A percentile compares a stretch with the other conserved stretches of the same genome.
These are phyloP conservation scores for Kokia cookei DNA, from an alignment of 441 rosid species.

Conservation along the genomic window DNA sequence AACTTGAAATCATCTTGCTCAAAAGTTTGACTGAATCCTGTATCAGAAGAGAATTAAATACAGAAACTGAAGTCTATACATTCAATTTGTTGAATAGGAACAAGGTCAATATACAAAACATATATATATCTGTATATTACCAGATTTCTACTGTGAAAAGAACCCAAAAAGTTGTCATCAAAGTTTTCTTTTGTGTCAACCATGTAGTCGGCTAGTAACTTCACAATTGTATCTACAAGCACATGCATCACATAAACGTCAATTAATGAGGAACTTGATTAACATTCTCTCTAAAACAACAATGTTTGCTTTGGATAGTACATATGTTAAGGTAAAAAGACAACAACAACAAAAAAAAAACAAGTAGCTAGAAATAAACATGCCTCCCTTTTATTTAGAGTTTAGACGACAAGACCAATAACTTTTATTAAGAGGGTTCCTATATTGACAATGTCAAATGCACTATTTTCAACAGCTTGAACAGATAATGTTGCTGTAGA, in stretches of 20 bases:
- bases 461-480: too few species aligned
- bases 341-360: background rate
- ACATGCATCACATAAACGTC: background rate
- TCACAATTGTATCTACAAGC: slow-evolving; percentile 44
- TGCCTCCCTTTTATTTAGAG: background rate
- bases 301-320: background rate
- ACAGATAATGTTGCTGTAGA: too few species aligned
- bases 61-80: background rate
- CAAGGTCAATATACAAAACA: slow-evolving; percentile 1
- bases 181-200: slow-evolving; percentile 64
- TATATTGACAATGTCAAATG: too few species aligned
- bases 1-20: slow-evolving; percentile 43
- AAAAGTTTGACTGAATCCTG: slow-evolving; percentile 52
- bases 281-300: background rate
- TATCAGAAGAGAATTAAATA: background rate
- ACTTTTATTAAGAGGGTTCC: too few species aligned
- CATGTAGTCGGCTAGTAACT: slow-evolving; percentile 47
- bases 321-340: background rate
- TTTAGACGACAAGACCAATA: too few species aligned
- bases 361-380: background rate
- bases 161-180: slow-evolving; percentile 35
- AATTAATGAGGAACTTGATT: background rate
- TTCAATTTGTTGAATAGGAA: background rate
- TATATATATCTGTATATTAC: slow-evolving; percentile 23
- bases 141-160: slow-evolving; percentile 34